A percentile compares a stretch with the other conserved stretches of the same genome.
These are phyloP conservation scores for Sporobolomyces pararoseus DNA, from an alignment of 768 basidiomycete genomes.

Conservation along the genomic window DNA sequence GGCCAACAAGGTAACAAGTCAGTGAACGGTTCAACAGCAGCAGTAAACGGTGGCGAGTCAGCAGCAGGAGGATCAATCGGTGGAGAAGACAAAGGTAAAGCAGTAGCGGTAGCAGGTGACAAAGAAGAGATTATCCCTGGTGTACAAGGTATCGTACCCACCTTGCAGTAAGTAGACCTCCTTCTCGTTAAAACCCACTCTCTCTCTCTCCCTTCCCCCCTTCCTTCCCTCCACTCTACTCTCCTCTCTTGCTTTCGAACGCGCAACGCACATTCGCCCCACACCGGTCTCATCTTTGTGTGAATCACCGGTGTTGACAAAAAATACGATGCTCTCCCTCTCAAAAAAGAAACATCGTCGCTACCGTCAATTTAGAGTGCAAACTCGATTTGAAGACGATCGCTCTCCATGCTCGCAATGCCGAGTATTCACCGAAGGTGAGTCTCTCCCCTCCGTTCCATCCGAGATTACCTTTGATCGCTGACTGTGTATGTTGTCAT, in stretches of 20 bases:
- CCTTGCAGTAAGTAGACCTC: conserved; percentile 64
- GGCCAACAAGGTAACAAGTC: neutral
- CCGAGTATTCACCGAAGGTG: conserved; percentile 99
- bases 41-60: neutral
- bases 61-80: neutral
- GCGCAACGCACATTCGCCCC: no score
- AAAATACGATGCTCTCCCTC: neutral
- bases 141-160: conserved; percentile 90
- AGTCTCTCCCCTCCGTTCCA: conserved; percentile 49
- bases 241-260: no score
- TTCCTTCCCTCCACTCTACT: neutral
- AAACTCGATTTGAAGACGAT: conserved; percentile 97
- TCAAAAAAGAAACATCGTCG: conserved; percentile 71
- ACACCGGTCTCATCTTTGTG: no score
- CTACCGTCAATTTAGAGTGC: conserved; percentile 96
- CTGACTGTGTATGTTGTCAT: conserved; percentile 52
- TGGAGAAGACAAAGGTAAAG: conserved; percentile 22
- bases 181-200: neutral
- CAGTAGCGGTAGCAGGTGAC: neutral
- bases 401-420: conserved; percentile 93
- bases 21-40: neutral
- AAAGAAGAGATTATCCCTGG: conserved; percentile 40
- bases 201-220: neutral
- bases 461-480: conserved; percentile 55
- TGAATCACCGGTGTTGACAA: conserved; percentile 31